Conservation (phyloP, 495 filamentous ascomycete genomes). For the Tuber melanosporum region DNA sequence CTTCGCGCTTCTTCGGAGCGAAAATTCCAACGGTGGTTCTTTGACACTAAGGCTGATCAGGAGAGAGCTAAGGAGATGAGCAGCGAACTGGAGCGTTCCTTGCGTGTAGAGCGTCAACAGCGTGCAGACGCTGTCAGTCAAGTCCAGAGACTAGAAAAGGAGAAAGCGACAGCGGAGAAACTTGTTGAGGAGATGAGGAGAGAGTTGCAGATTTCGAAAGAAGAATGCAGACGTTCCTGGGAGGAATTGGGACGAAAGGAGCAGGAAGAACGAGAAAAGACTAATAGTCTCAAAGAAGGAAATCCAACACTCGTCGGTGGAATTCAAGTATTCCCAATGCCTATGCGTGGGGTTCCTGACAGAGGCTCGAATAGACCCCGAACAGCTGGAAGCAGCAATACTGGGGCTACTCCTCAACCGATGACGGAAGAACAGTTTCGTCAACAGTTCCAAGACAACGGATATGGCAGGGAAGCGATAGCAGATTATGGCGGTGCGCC, state of each 20-base stretch:
- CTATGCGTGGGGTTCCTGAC: conserved; percentile 63
- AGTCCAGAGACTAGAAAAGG: conserved; percentile 57
- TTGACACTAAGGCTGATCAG: conserved; percentile 81
- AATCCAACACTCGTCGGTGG: conserved; percentile 83
- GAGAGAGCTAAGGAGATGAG: conserved; percentile 81
- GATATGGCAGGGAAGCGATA: conserved; percentile 32
- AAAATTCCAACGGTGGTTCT: conserved; percentile 98
- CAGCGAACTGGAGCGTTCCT: conserved; percentile 64
- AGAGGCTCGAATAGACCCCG: conserved; percentile 45
- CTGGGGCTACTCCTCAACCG: conserved; percentile 35
- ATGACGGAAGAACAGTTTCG: conserved; percentile 11
- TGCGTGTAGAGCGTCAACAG: conserved; percentile 65
- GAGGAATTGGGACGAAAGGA: conserved; percentile 91
- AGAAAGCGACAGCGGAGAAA: conserved; percentile 63
- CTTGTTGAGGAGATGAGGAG: conserved; percentile 77
- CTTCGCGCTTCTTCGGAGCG: conserved; percentile 89
- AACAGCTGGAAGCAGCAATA: conserved; percentile 36
- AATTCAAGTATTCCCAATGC: conserved; percentile 93
- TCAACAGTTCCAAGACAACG: conserved; percentile 33
- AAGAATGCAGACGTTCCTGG: conserved; percentile 93
- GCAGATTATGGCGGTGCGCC: conserved; percentile 30
- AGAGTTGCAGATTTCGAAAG: conserved; percentile 88
- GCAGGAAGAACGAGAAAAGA: conserved; percentile 91
- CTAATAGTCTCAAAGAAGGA: conserved; percentile 74
- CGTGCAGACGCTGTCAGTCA: conserved; percentile 59